Base-by-base conservation (phyloP, 495 filamentous ascomycete species). In the Aspergillus ostianus region DNA sequence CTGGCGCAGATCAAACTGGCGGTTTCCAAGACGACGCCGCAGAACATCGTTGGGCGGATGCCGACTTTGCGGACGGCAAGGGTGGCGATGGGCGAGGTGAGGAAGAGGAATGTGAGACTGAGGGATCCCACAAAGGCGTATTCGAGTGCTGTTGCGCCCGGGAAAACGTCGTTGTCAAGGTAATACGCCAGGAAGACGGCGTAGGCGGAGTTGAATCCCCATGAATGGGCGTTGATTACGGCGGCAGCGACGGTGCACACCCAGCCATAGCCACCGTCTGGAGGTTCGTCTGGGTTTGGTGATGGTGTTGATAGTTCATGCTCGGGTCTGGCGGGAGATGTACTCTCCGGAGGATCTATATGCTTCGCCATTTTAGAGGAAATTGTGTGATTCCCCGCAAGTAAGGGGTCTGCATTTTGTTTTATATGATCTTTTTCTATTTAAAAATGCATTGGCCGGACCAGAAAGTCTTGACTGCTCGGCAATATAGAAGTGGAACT, bases 81-180 rank as follows among this genome's bases (percentile, higher is more conserved):
- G 7, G 86, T 87, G 10, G 79, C 85, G 8, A 85, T 27, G 3
- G 87, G 86, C 4, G 85, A 83, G 9, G 83, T 71, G 2, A 89
- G 57, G 58, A 90, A 71, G 4, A 83, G 79, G 68, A 68, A 65
- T 4, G 85, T 84, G 5, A 86, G 78, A 17, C 80, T 84, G 0
- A 90, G 67, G 3, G 85, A 86, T 4, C 87, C 87, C 12, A 91
- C 79, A 62, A 89, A 89, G 48, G 87, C 88, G 67, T 82, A 91
- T 5, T 83, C 75, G 0, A 87, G 68, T 0, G 76, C 67, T 0
- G 78, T 82, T 0, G 84, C 72, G 6, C 74, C 78, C 0, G 81
- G 78, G 58, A 83, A 87, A 15, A 70, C 70, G 23, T 81, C 70
- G 18, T 81, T 71, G 20, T 76, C 72, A 6, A 90, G 74, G 63